These are phyloP conservation scores for Claviceps quebecensis DNA, from an alignment of 2,329 filamentous ascomycete species.

Conservation along the genomic window DNA sequence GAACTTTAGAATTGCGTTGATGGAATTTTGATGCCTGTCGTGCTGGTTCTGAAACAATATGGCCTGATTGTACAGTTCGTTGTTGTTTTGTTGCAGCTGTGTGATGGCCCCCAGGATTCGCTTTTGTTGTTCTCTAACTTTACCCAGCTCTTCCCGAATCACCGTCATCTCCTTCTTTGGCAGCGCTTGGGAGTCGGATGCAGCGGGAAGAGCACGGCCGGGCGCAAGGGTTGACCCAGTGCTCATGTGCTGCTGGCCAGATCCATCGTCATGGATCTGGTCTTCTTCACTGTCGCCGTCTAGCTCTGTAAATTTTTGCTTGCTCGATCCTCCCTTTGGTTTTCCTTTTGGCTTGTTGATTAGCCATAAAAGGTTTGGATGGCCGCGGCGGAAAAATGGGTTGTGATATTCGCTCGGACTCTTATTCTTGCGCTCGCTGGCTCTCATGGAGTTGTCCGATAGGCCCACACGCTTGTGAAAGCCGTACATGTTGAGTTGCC, in stretches of 20 bases:
- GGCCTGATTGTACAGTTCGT: constrained; percentile 76
- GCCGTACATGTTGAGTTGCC: constrained; percentile 92
- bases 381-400: constrained; percentile 84
- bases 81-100: constrained; percentile 71
- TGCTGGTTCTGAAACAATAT: constrained; percentile 82
- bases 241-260: constrained; percentile 11
- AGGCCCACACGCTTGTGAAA: constrained; percentile 93
- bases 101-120: constrained; percentile 73
- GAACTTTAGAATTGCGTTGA: constrained; percentile 97
- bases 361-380: constrained; percentile 86
- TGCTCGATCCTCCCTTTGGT: constrained; percentile 42
- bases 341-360: constrained; percentile 86
- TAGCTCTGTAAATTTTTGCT: constrained; percentile 25
- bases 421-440: constrained; percentile 93
- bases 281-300: constrained; percentile 48
- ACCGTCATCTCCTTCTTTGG: constrained; percentile 61
- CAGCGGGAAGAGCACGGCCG: constrained; percentile 21
- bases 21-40: constrained; percentile 94
- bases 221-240: constrained; percentile 10
- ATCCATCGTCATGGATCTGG: constrained; percentile 42
- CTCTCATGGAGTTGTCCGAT: constrained; percentile 94
- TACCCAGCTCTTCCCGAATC: constrained; percentile 66
- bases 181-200: constrained; percentile 32
- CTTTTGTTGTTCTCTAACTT: constrained; percentile 73
- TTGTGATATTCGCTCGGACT: constrained; percentile 97